These are phyloP conservation scores for Psilocybe sp. DNA, from an alignment of 768 basidiomycete genomes.

Conservation along the genomic window DNA sequence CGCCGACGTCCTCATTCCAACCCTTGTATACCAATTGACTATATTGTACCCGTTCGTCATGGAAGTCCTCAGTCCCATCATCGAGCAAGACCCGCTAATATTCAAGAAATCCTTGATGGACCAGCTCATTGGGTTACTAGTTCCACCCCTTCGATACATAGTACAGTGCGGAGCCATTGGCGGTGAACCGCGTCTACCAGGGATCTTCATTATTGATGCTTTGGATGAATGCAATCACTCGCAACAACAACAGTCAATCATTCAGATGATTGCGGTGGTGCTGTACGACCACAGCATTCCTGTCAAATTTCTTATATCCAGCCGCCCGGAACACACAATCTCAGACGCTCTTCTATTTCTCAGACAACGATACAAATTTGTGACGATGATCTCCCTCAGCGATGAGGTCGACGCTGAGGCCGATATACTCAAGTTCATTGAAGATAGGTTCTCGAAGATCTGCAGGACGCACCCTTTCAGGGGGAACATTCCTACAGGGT, in stretches of 20 bases:
- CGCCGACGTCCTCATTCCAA: slow-evolving; percentile 23
- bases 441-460: slow-evolving; percentile 1
- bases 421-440: slow-evolving; percentile 6
- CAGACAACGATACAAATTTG: not conserved
- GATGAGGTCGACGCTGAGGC: not conserved
- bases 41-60: slow-evolving; percentile 6
- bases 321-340: not conserved
- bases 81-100: slow-evolving; percentile 1
- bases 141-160: not conserved
- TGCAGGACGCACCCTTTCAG: slow-evolving; percentile 2
- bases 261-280: not conserved
- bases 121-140: not conserved
- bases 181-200: not conserved
- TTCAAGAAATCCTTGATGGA: not conserved
- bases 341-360: not conserved
- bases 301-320: not conserved
- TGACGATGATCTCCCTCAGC: not conserved
- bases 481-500: not conserved
- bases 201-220: slow-evolving; percentile 16
- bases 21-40: slow-evolving; percentile 25
- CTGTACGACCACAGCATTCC: not conserved
- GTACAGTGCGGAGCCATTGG: no score
- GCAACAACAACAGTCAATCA: not conserved
- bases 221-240: slow-evolving; percentile 20
- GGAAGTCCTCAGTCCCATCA: slow-evolving; percentile 1